Evolutionary conservation across 1,284 basidiomycete genomes (phyloP).

Genomic region (Singerocomus rubriflavus): DNA sequence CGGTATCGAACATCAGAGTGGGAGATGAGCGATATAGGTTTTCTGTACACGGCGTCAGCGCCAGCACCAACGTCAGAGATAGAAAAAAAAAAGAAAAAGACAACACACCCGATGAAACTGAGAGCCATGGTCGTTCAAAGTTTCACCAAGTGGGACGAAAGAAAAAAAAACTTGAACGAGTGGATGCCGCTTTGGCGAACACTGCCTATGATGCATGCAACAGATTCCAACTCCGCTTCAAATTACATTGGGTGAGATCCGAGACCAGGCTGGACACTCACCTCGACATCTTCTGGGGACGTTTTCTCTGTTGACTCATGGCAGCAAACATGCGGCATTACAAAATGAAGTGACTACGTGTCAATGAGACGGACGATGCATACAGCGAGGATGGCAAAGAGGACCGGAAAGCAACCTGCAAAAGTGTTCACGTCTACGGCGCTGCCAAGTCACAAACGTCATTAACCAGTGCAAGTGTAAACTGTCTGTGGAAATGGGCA

Average conservation of each 20-base stretch:
- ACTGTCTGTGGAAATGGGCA: background rate
- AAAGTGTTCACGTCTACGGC: background rate
- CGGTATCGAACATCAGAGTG: slow-evolving; percentile 90
- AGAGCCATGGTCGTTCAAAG: slow-evolving; percentile 50
- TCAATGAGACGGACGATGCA: background rate
- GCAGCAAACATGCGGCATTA: background rate
- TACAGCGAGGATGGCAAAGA: background rate
- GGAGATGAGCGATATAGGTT: slow-evolving; percentile 87
- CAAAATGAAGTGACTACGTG: background rate
- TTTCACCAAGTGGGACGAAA: slow-evolving; percentile 2
- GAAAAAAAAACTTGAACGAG: slow-evolving; percentile 14
- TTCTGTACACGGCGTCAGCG: slow-evolving; percentile 43
- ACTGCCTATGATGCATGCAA: slow-evolving; percentile 6
- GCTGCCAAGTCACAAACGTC: background rate
- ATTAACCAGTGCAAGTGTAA: slow-evolving; percentile 1
- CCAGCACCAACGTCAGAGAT: background rate
- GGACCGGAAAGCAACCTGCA: slow-evolving; percentile 11
- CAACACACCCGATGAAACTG: slow-evolving; percentile 65
- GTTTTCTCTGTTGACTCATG: background rate
- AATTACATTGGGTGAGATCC: background rate
- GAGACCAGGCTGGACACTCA: background rate
- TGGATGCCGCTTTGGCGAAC: slow-evolving; percentile 11
- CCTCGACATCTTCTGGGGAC: background rate
- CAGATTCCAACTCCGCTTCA: slow-evolving; percentile 28
- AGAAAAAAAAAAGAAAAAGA: too few relatives aligned